A percentile compares a stretch with the other conserved stretches of the same genome.
Evolutionary conservation across 2,329 filamentous ascomycete species (phyloP).

Genomic region (Tolypocladium tropicale): DNA sequence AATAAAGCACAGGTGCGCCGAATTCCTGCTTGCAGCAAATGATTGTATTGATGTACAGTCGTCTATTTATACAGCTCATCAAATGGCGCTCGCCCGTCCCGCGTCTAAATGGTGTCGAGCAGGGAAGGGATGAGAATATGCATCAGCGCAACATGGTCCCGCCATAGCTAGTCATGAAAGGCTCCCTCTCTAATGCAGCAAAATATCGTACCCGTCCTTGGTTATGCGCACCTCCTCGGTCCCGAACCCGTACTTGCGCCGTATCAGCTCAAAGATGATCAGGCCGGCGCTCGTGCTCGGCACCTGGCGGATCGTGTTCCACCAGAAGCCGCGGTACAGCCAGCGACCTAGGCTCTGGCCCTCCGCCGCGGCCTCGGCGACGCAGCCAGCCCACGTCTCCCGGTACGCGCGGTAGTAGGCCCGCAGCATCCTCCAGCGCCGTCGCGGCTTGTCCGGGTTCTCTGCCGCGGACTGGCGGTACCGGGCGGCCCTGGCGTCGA

Average conservation of each 20-base stretch:
- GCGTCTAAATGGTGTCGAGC: neutral
- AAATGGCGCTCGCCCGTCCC: neutral
- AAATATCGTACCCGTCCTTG: slow-evolving; percentile 61
- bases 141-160: neutral
- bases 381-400: slow-evolving; percentile 54
- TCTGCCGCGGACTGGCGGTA: slow-evolving; percentile 24
- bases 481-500: slow-evolving; percentile 50
- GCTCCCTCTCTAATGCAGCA: slow-evolving; percentile 30
- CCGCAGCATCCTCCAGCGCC: slow-evolving; percentile 43
- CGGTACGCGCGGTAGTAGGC: slow-evolving; percentile 64
- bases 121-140: neutral
- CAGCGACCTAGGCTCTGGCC: slow-evolving; percentile 48
- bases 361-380: slow-evolving; percentile 43
- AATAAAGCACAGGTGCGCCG: neutral
- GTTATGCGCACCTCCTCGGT: slow-evolving; percentile 53
- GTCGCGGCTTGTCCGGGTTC: slow-evolving; percentile 20
- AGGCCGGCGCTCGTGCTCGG: slow-evolving; percentile 68
- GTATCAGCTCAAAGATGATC: slow-evolving; percentile 69
- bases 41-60: neutral
- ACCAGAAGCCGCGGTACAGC: slow-evolving; percentile 63
- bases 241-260: slow-evolving; percentile 59
- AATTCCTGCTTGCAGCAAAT: neutral
- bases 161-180: neutral
- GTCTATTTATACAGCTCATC: neutral
- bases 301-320: slow-evolving; percentile 61